Base-by-base conservation (phyloP, 208 protist species). In the Trypanosoma vivax region DNA sequence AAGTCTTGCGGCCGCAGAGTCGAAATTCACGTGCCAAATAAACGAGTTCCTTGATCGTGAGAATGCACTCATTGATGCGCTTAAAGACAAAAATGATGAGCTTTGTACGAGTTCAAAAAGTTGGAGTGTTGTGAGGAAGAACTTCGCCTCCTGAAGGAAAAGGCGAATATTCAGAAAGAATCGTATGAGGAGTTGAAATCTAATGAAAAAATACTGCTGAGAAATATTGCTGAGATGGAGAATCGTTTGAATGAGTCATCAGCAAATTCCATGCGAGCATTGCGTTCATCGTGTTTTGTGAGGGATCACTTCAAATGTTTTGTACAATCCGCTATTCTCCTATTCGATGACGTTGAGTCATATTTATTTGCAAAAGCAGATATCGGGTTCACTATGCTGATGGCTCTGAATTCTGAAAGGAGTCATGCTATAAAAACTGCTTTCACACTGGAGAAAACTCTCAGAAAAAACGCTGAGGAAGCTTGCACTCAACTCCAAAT, bases 341-440 rank as follows among this genome's bases (percentile, higher is more conserved):
- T 31, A 47, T 31, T 9, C 42, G 50, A 65, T 14, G 2, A 39
- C 16, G 50, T 46, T 27, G 24, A 18, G 3, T 21, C 40, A 57
- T 57, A 43, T 23, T 45, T 51, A 21, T 37, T 27, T 24, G 31
- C 56, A 18, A 65, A 65, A 50, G 34, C 13, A 37, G 30, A 52
- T 52, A 35, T 46, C 50, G 41, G 50, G 13, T 2, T 50, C 5
- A 13, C 11, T 21, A 27, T 24, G 6, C 51, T 58, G 38, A 25
- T 24, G 2, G 35, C 4, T 5, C 13, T 37, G 41, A 25, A 65
- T 29, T 16, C 11, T 30, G 46, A 52, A 27, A 40, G 46, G 33
- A 52, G 23, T 5, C 16, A 57, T 13, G 37, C 16, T 24, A 9
- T 57, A 10, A 30, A 34, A 18, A 19, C 45, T 5, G 29, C 33